Evolutionary conservation across 139 green algal genomes (phyloP), one percentile per base, ranked within the genome.

Genomic region (Tetraselmis striata): DNA sequence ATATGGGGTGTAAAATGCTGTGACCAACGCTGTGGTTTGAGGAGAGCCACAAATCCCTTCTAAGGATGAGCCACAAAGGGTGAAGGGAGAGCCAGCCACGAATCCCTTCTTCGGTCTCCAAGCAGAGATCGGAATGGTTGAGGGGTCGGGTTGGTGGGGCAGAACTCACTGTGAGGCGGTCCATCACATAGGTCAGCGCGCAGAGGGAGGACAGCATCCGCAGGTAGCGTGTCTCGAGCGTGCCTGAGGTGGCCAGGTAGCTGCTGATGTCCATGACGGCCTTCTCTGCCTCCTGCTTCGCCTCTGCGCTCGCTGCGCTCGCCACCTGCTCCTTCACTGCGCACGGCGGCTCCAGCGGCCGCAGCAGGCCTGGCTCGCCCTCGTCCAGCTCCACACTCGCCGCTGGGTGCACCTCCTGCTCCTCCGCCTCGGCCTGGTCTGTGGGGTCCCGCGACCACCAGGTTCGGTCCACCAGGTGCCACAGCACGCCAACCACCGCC

Each of bases 191-290:
- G 1, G 85, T 85, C 0, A 87, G 31, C 0, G 77, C 59, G 24
- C 59, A 83, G 0, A 89, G 81, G 0, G 79, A 77, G 75, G 83
- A 89, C n/a, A 94, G 84, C 84, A 89, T 87, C 1, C 92, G 88
- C 5, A 93, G 82, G 79, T 93, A 87, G 30, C 88, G 87, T 45
- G 85, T 78, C 80, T 95, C 91, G 85, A 90, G 89, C 18, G 91
- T 74, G 26, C 86, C 87, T 28, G 88, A 82, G 0, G 87, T 77
- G 25, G 58, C 77, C 27, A 96, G 78, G 77, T 89, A 94, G 27
- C 80, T 28, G 22, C 75, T 81, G n/a, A 94, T 89, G 81, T 94
- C 88, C 45, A 67, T 67, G 11, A 5, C 5, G 11, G 5, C 11
- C 45, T 67, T 67, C 18, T 67, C 18, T 5, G 5, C 18, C 45